These are phyloP conservation scores for Nepenthes gracilis DNA, from an alignment of 148 eudicot genomes.

Conservation along the genomic window DNA sequence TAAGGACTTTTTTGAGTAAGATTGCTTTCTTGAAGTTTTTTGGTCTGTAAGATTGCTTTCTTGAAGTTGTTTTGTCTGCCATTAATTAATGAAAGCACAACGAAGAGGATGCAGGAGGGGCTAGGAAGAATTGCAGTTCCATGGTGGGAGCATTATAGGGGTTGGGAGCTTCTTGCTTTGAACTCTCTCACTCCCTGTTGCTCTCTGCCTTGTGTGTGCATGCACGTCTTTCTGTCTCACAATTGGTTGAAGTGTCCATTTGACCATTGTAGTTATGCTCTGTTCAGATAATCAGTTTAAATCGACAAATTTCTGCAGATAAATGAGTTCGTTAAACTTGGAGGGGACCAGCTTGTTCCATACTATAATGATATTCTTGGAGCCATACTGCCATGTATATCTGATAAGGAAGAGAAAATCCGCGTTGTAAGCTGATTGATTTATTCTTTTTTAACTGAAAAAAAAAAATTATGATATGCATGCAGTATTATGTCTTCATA, in stretches of 20 bases:
- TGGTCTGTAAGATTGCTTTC: not conserved
- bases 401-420: slow-evolving; percentile 95
- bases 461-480: not conserved
- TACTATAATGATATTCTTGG: slow-evolving; percentile 93
- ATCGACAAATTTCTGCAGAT: slow-evolving; percentile 41
- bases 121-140: not conserved
- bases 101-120: not conserved
- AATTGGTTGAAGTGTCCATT: not conserved
- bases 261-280: not conserved
- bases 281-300: not conserved
- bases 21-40: slow-evolving; percentile 1
- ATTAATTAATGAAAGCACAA: not conserved
- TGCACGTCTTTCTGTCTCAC: no score
- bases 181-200: not conserved
- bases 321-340: slow-evolving; percentile 93
- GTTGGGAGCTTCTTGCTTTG: no score
- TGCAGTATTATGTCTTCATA: not conserved
- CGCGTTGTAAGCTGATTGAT: slow-evolving; percentile 61
- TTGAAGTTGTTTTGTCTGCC: not conserved
- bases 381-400: slow-evolving; percentile 91
- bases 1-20: slow-evolving; percentile 19
- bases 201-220: no score
- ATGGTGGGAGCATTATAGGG: no score
- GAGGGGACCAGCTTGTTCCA: slow-evolving; percentile 89
- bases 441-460: not conserved